These are phyloP conservation scores for Fraxinus latifolia DNA, from an alignment of 305 asterid species.

Conservation along the genomic window DNA sequence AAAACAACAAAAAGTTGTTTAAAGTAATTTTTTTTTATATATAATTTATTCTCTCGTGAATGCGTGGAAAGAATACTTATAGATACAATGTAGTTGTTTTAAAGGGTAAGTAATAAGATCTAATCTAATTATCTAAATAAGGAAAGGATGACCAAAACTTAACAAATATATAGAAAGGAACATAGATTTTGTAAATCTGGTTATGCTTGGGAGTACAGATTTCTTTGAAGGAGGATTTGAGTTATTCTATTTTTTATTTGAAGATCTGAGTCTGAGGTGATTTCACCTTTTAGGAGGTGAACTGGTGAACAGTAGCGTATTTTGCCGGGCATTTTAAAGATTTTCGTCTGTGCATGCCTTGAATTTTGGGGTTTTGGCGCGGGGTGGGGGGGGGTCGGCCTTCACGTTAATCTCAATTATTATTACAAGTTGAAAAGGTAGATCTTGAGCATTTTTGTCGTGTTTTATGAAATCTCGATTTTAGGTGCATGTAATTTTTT, in stretches of 20 bases:
- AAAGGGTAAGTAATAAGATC: not conserved
- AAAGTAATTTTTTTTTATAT: not conserved
- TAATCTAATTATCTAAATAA: not conserved
- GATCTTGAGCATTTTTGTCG: not conserved
- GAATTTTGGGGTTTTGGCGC: not conserved
- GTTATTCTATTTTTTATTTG: not conserved
- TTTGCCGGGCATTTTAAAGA: constrained; percentile 19
- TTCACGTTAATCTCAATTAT: not conserved
- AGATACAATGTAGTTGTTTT: not conserved
- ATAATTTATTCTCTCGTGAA: not conserved
- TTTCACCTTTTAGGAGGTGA: not conserved
- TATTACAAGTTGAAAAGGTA: not conserved
- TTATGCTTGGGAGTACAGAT: not conserved
- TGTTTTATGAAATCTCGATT: not conserved
- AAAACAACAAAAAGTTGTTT: not conserved
- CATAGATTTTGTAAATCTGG: constrained; percentile 22
- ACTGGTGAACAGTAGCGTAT: not conserved
- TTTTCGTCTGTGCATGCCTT: not conserved
- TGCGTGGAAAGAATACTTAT: not conserved
- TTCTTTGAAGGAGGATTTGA: not conserved
- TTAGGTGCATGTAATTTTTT: not conserved
- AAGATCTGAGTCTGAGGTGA: not conserved
- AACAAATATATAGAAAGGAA: constrained; percentile 10
- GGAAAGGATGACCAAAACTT: constrained; percentile 5
- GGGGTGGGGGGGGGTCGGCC: not conserved